Evolutionary conservation across 164 flowering plant genomes (phyloP).

Genomic region (Vitis riparia): DNA sequence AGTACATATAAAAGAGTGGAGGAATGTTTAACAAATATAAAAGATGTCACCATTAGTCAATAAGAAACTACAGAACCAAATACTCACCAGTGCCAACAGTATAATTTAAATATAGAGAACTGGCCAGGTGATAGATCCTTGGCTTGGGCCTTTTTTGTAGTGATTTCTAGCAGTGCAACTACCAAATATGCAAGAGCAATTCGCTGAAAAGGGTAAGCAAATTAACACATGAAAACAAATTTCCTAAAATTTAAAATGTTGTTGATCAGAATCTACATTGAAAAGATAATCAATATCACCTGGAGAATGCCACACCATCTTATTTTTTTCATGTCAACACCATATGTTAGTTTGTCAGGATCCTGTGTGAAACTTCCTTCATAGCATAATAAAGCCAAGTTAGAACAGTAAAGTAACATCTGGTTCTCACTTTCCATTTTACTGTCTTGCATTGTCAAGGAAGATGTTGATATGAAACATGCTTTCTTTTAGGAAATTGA

Average conservation of each 20-base stretch:
- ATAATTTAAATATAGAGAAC: conserved; percentile 54
- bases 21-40: neutral
- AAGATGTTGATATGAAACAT: no score
- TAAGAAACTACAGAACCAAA: neutral
- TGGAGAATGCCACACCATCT: conserved; percentile 92
- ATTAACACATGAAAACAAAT: conserved; percentile 7
- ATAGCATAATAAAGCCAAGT: conserved; percentile 13
- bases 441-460: no score
- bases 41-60: neutral
- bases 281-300: conserved; percentile 31
- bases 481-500: no score
- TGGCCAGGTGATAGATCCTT: conserved; percentile 30
- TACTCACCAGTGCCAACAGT: conserved; percentile 72
- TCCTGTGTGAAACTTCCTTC: conserved; percentile 87
- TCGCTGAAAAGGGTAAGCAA: conserved; percentile 46
- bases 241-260: neutral
- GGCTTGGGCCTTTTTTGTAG: conserved; percentile 32
- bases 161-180: conserved; percentile 68
- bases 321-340: conserved; percentile 75
- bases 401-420: neutral
- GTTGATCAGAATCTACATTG: neutral
- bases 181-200: conserved; percentile 81
- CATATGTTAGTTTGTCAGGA: conserved; percentile 77
- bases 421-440: no score
- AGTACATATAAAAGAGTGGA: neutral